Evolutionary conservation across 345 rosid genomes (phyloP), one percentile per base, ranked within the genome.

Genomic region (Eucalyptus erythrocorys): DNA sequence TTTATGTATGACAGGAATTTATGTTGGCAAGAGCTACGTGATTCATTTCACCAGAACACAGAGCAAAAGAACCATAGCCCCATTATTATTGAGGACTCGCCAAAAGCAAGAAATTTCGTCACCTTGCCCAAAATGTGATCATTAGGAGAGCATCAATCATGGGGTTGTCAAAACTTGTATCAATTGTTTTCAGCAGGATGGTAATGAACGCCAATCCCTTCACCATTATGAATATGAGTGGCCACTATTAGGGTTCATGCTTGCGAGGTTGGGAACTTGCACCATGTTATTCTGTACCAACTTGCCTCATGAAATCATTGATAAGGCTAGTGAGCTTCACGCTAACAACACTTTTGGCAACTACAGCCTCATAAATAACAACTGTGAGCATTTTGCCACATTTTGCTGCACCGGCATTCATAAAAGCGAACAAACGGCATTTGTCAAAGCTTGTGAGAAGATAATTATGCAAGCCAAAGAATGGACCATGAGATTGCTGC

Each of bases 161-260:
- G 66, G 66, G 66, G 15, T 59, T 27, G 66, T 59, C 14, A 59
- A 59, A 59, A 59, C 85, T 40, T 81, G 85, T 81, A 43, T 81
- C 48, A 15, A 81, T 40, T 59, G 66, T n/a, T 59, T 59, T 7
- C 15, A 0, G 4, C n/a, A 27, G 15, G 66, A 59, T 0, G 66
- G 66, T n/a, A 59, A 59, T 26, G 5, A 59, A 59, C 32, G 26
- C 66, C 66, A 15, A 59, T 59, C 66, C n/a, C 32, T 59, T 59
- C 66, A 59, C 4, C 2, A n/a, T 59, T 26, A 59, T 59, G 66
- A 59, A 59, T 59, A 59, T 59, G 66, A 2, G 66, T 26, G 66
- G 66, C 15, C 66, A 59, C 7, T 59, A 59, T 27, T 59, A 26
- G 32, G 66, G n/a, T 59, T 59, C 14, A 59, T 0, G 66, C 7